Evolutionary conservation across 495 filamentous ascomycete genomes (phyloP), one percentile per base, ranked within the genome.

Genomic region (Gamarada debralockiae): DNA sequence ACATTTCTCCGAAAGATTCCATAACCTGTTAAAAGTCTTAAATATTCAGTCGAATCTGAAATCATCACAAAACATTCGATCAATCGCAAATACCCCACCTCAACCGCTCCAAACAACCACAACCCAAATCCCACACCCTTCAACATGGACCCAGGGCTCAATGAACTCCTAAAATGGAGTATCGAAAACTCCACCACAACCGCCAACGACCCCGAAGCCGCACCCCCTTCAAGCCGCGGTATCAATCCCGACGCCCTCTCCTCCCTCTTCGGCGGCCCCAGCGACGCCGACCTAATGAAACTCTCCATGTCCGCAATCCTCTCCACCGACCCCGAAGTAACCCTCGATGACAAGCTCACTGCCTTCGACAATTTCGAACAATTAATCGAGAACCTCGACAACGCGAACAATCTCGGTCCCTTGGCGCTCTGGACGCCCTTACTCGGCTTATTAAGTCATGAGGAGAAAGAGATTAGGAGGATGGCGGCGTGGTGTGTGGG

Each of bases 361-460:
- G 95, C 95, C 25, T 95, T 97, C 68, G 93, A 98, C 77, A 95
- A 97, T 73, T 87, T 97, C 46, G 91, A 97, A 72, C 86, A 95
- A 65, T 73, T 97, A 36, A 83, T 97, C 58, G 93, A 96, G 73
- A 78, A 74, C 34, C 79, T 97, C 54, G 93, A 98, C 73, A 98
- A 97, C 70, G 91, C 93, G 41, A 97, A 96, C 73, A 92, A 96
- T 66, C 73, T 96, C 48, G 84, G 83, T 41, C 77, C 78, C 6
- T 71, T 96, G 14, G 78, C 77, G 6, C 71, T 97, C 42, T 98
- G 93, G 93, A 75, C 78, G 6, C 89, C 89, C 17, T 70, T 98
- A 42, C 73, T 96, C 6, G 60, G 70, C 2, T 76, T 88, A 36
- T 75, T 98, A 15, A 64, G 72, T 39, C 75, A 84, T 53, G 73